Conservation (phyloP, 2,329 filamentous ascomycete species). For the Stemphylium vesicarium region DNA sequence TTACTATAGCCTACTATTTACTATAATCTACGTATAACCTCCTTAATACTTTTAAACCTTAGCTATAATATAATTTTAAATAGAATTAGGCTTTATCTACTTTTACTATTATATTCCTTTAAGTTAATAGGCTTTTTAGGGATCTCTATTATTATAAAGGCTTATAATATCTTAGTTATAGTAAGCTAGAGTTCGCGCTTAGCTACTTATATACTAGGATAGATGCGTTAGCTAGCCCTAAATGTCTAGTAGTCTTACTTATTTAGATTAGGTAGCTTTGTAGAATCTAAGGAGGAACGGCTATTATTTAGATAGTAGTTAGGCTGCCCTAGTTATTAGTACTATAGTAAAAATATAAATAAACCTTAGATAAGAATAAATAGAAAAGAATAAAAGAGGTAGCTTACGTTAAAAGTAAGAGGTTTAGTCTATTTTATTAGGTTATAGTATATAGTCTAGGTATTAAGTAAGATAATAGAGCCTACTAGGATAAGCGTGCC, state of each 20-base stretch:
- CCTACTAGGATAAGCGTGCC: constrained; percentile 27
- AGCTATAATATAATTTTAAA: background rate
- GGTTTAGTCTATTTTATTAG: constrained; percentile 9
- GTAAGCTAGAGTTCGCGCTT: background rate
- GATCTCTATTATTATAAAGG: background rate
- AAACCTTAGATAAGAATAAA: too few species aligned
- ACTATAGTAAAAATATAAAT: constrained; percentile 8
- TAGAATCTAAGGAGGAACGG: constrained; percentile 41
- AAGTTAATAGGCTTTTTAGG: background rate
- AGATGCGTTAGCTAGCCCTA: constrained; percentile 35
- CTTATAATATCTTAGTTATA: background rate
- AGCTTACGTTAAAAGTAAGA: constrained; percentile 1
- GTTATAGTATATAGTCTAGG: constrained; percentile 9
- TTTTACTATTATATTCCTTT: background rate
- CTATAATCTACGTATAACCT: too few species aligned
- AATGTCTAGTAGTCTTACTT: constrained; percentile 28
- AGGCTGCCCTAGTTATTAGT: constrained; percentile 7
- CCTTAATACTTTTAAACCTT: background rate
- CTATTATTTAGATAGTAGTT: constrained; percentile 25
- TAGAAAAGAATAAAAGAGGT: too few species aligned
- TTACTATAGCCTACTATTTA: too few species aligned
- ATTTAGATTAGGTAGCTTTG: constrained; percentile 25
- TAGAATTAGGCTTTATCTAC: background rate
- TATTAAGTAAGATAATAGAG: background rate
- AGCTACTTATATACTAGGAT: constrained; percentile 37